Conservation (phyloP, 148 eudicot species). For the Polygonum maritimum region DNA sequence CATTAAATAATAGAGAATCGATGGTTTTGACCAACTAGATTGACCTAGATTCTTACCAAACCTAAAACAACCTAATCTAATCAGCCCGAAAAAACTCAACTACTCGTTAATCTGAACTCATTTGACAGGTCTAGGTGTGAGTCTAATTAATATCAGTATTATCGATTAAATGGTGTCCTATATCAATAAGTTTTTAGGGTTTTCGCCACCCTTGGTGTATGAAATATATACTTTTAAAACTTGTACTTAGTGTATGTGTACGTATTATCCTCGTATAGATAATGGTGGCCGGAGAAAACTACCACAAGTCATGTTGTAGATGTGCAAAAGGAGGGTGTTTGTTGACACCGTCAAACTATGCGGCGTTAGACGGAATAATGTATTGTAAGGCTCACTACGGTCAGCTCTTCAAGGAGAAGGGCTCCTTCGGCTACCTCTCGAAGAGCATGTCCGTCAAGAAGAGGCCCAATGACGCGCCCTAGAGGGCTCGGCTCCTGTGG, state of each 20-base stretch:
- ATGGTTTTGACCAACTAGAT: no score
- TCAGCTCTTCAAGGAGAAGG: conserved; percentile 78
- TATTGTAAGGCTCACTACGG: conserved; percentile 85
- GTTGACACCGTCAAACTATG: conserved; percentile 54
- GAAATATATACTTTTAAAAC: no score
- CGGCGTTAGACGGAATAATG: conserved; percentile 70
- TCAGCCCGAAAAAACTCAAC: no score
- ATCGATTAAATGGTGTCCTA: no score
- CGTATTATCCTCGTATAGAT: neutral
- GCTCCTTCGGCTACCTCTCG: conserved; percentile 37
- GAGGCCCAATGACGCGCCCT: neutral
- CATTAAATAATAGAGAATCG: no score
- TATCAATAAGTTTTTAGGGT: no score
- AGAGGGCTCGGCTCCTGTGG: neutral
- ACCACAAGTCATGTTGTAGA: conserved; percentile 70
- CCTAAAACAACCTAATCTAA: no score
- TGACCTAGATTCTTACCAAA: no score
- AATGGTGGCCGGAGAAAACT: conserved; percentile 60
- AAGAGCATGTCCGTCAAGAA: conserved; percentile 1
- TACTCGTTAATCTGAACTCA: no score
- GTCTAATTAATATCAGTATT: no score
- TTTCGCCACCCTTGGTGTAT: no score
- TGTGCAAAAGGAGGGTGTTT: conserved; percentile 81
- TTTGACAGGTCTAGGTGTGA: no score
- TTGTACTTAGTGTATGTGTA: neutral